Base-by-base conservation (phyloP, 352 stramenopile genomes). In the Globisporangium megalacanthum region DNA sequence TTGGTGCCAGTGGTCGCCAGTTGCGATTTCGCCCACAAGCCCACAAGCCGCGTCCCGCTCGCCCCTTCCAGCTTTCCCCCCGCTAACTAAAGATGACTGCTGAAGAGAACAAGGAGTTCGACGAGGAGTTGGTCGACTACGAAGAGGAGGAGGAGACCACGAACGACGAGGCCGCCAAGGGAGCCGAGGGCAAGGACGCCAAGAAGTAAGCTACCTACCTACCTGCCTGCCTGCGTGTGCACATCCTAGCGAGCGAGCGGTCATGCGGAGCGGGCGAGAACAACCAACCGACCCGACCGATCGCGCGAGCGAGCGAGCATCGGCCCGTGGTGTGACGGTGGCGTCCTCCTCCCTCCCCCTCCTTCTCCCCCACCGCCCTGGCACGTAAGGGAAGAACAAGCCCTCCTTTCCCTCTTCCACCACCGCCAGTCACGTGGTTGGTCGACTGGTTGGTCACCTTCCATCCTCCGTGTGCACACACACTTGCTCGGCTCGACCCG, bases 101-200 rank as follows among this genome's bases (percentile, higher is more conserved):
- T 47, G 84, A 94, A 66, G 84, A 92, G 61, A 95, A 90, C 77
- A 93, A 95, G 69, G 82, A 92, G 68, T 89, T 90, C 60, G 85
- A 92, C 66, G 85, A 95, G 65, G 85, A 95, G 65, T 65, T 95
- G 49, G 81, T 95, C 63, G 85, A 95, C 76, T 95, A 95, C 72
- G 85, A 92, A 68, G 83, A 92, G 61, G 85, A 95, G 60, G 85
- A 93, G 64, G 85, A 93, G 72, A 85, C 72, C 66, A 92, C 69
- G 55, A 75, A 72, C 56, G 76, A 72, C 56, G 78, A 85, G 59
- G 75, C 60, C 56, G 75, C 73, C 68, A 93, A 93, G 76, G 71
- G 57, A 60, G 79, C 75, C 56, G 83, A 93, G 63, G 80, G 77
- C 56, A 93, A 92, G 64, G 85, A 95, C 69, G 82, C 85, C 63